A percentile compares a stretch with the other conserved stretches of the same genome.
Evolutionary conservation across 495 filamentous ascomycete species (phyloP).

Genomic region (Bacidia gigantensis): DNA sequence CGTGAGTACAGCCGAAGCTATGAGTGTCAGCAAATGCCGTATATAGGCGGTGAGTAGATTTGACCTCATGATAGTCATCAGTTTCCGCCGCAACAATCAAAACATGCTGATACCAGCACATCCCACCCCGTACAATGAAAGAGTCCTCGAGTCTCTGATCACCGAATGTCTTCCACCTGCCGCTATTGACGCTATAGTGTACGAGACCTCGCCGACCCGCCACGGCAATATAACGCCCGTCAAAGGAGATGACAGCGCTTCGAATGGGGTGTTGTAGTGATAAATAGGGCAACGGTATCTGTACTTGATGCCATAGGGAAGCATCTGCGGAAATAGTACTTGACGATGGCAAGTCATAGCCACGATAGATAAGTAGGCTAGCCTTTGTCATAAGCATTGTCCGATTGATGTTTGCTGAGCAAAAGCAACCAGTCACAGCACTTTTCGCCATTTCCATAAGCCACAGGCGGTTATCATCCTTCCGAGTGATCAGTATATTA

Average conservation of each 20-base stretch:
- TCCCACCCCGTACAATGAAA: slow-evolving; percentile 83
- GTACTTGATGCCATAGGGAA: slow-evolving; percentile 81
- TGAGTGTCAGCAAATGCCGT: slow-evolving; percentile 9
- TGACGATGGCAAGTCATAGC: slow-evolving; percentile 79
- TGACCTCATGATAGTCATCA: slow-evolving; percentile 64
- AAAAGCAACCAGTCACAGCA: slow-evolving; percentile 79
- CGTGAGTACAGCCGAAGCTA: slow-evolving; percentile 82
- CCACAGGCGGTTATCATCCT: slow-evolving; percentile 67
- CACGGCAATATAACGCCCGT: slow-evolving; percentile 89
- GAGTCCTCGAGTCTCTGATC: slow-evolving; percentile 70
- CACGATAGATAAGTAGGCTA: slow-evolving; percentile 79
- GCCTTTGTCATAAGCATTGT: slow-evolving; percentile 79
- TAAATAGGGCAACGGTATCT: slow-evolving; percentile 73
- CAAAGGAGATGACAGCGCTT: slow-evolving; percentile 69
- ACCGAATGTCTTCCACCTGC: slow-evolving; percentile 89
- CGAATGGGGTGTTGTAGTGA: slow-evolving; percentile 86
- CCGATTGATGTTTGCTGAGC: slow-evolving; percentile 73
- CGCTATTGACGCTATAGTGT: slow-evolving; percentile 90
- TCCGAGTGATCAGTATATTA: slow-evolving; percentile 61
- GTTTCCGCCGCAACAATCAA: slow-evolving; percentile 87
- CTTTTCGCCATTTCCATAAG: slow-evolving; percentile 83
- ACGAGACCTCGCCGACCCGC: slow-evolving; percentile 85
- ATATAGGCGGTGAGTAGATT: neutral
- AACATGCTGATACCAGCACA: slow-evolving; percentile 98
- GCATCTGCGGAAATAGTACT: slow-evolving; percentile 87